phyloP scores from a whole-genome alignment of 108 stramenopile species.

The Cylindrotheca fusiformis region DNA sequence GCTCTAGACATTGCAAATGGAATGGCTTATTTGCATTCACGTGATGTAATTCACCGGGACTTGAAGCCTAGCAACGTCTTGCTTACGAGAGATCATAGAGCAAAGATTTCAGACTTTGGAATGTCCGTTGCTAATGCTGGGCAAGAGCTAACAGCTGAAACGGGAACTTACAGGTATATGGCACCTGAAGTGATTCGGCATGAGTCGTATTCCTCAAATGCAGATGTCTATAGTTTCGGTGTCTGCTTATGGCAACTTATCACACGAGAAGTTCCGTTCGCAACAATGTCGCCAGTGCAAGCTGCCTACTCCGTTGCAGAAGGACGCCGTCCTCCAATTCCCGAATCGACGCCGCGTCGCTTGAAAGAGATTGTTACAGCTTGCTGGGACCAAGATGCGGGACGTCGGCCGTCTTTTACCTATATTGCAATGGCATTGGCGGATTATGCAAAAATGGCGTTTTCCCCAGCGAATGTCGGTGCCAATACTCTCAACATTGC shows the following conservation, averaged over 20 bases:
- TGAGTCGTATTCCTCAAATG: constrained; percentile 52
- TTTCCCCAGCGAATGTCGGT: constrained; percentile 37
- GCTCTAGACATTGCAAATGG: constrained; percentile 33
- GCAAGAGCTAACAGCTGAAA: constrained; percentile 67
- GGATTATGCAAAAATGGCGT: constrained; percentile 31
- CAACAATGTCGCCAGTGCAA: constrained; percentile 43
- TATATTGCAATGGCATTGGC: constrained; percentile 42
- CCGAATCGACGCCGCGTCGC: constrained; percentile 17
- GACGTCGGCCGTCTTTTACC: constrained; percentile 29
- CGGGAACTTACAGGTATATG: constrained; percentile 69
- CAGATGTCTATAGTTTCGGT: constrained; percentile 68
- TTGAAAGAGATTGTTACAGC: constrained; percentile 29
- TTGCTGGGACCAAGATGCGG: constrained; percentile 40
- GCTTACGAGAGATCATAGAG: constrained; percentile 1
- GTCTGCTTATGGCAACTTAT: constrained; percentile 65
- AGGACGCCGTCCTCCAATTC: constrained; percentile 38
- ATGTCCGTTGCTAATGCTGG: constrained; percentile 29
- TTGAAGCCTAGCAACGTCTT: constrained; percentile 10
- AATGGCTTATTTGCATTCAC: constrained; percentile 9
- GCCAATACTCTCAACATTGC: constrained; percentile 41
- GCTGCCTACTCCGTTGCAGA: constrained; percentile 44
- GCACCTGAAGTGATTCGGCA: constrained; percentile 66
- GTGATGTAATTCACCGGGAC: constrained; percentile 4
- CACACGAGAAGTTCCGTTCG: constrained; percentile 45
- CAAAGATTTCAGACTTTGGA: constrained; percentile 28